Conservation (phyloP, 2,329 filamentous ascomycete genomes). For the Penicillium brevicompactum region DNA sequence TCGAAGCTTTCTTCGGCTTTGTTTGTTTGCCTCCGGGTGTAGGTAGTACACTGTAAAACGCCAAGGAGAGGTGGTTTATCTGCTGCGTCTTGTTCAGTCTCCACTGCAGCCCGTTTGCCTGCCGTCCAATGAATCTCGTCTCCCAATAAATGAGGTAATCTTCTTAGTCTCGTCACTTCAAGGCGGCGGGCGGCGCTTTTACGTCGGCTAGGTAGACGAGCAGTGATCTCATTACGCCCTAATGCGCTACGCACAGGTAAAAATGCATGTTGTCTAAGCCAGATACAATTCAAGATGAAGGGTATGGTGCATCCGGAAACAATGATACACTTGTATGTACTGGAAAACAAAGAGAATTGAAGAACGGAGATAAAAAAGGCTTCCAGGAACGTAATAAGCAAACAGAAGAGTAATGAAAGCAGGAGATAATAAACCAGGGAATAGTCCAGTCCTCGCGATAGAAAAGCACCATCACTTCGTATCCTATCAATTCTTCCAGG, state of each 20-base stretch:
- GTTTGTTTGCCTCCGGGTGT: neutral
- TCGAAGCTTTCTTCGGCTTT: constrained; percentile 30
- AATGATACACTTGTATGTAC: constrained; percentile 34
- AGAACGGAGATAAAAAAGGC: constrained; percentile 14
- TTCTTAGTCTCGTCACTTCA: no score
- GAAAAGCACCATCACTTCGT: neutral
- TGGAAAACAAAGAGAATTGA: constrained; percentile 17
- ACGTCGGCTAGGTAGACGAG: no score
- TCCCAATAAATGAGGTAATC: no score
- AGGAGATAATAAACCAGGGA: neutral
- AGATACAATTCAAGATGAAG: constrained; percentile 15
- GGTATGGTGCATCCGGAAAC: constrained; percentile 27
- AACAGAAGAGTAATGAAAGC: constrained; percentile 13
- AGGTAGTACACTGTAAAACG: neutral
- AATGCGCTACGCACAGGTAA: no score
- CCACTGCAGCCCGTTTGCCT: no score
- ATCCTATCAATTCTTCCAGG: neutral
- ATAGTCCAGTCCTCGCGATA: neutral
- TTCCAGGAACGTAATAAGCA: constrained; percentile 16
- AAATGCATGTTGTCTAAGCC: neutral
- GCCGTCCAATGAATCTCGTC: no score
- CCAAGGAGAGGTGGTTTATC: no score
- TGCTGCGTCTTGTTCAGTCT: no score
- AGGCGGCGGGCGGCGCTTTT: no score
- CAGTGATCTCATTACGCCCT: no score